These are phyloP conservation scores for Syncephalis fuscata DNA, from an alignment of 371 early-diverging fungal genomes.

Conservation along the genomic window DNA sequence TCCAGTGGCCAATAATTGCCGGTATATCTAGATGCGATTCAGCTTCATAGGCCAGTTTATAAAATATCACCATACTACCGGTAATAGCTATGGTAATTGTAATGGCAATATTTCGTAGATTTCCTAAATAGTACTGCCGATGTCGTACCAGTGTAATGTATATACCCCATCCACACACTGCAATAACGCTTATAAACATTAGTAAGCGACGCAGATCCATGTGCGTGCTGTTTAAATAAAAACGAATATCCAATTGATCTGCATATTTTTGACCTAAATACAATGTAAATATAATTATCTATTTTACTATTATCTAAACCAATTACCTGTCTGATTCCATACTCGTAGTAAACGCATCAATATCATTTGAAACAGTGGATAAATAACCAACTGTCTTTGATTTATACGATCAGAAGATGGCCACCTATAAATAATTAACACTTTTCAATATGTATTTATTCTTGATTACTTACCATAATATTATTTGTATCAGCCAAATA, in stretches of 20 bases:
- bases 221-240: slow-evolving; percentile 19
- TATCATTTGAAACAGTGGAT: slow-evolving; percentile 13
- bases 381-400: neutral
- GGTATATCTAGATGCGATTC: too few relatives aligned
- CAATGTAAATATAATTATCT: neutral
- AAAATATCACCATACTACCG: neutral
- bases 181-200: slow-evolving; percentile 4
- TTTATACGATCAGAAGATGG: too few relatives aligned
- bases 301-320: neutral
- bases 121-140: neutral
- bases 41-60: neutral
- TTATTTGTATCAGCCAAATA: slow-evolving; percentile 19
- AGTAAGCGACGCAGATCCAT: slow-evolving; percentile 13
- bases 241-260: slow-evolving; percentile 26
- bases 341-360: slow-evolving; percentile 14
- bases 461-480: slow-evolving; percentile 21
- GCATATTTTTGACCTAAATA: slow-evolving; percentile 24
- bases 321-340: slow-evolving; percentile 23
- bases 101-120: neutral
- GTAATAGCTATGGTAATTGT: neutral
- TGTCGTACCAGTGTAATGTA: neutral
- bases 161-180: neutral
- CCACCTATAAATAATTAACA: neutral
- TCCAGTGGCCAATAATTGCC: too few relatives aligned
- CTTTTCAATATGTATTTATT: neutral